These are phyloP conservation scores for Fusarium buharicum DNA, from an alignment of 2,329 filamentous ascomycete species.

Conservation along the genomic window DNA sequence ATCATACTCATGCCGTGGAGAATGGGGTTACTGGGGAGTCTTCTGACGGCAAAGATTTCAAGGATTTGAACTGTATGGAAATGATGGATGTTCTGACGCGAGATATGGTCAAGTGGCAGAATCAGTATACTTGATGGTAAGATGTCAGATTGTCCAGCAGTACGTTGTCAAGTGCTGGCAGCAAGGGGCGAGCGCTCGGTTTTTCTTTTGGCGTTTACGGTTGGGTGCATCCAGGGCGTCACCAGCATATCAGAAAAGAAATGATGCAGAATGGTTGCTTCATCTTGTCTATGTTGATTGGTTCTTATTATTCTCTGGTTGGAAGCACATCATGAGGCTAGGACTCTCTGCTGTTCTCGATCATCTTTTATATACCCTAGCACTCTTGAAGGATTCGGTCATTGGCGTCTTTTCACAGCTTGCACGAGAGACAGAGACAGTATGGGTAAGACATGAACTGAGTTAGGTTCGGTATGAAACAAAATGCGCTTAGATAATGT, in stretches of 20 bases:
- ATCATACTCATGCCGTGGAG: conserved; percentile 39
- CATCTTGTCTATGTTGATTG: conserved; percentile 24
- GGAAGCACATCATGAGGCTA: conserved; percentile 15
- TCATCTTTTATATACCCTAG: conserved; percentile 35
- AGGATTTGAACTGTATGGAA: conserved; percentile 79
- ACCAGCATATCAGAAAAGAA: conserved; percentile 32
- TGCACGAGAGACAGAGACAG: conserved; percentile 19
- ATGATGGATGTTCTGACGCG: conserved; percentile 91
- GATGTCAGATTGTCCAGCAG: conserved; percentile 1
- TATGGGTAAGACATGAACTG: conserved; percentile 16
- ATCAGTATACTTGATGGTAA: conserved; percentile 65
- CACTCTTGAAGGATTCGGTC: conserved; percentile 15
- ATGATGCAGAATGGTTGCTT: conserved; percentile 29
- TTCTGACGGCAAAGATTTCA: conserved; percentile 67
- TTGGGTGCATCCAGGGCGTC: conserved; percentile 41
- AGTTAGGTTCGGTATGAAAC: conserved; percentile 18
- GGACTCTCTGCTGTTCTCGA: conserved; percentile 21
- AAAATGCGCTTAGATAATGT: conserved; percentile 32
- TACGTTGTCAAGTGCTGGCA: neutral
- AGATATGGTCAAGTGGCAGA: conserved; percentile 86
- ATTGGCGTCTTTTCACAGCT: conserved; percentile 29
- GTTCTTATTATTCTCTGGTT: conserved; percentile 12
- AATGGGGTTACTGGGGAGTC: conserved; percentile 42
- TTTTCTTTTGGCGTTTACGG: conserved; percentile 38
- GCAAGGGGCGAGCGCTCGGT: conserved; percentile 1